phyloP scores from a whole-genome alignment of 1,139 yeast genomes.

The Suhomyces chickasaworum region DNA sequence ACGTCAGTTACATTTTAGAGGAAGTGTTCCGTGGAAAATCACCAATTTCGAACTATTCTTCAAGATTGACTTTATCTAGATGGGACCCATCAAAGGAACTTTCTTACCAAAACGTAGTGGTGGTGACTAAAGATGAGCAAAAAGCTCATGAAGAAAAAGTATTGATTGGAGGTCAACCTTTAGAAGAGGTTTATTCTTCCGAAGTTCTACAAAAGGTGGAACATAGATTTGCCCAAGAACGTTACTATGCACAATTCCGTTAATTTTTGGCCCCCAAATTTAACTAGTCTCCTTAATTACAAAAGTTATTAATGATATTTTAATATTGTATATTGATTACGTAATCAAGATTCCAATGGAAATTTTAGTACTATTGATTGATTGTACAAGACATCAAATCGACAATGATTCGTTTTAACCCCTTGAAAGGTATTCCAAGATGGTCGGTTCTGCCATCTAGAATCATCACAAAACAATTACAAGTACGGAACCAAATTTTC shows the following conservation, averaged over 20 bases:
- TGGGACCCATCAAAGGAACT: constrained; percentile 73
- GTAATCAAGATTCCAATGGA: neutral
- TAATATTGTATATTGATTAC: neutral
- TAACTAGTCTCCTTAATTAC: neutral
- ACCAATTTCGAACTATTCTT: constrained; percentile 81
- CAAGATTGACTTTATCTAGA: constrained; percentile 73
- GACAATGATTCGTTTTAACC: constrained; percentile 13
- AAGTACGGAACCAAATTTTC: constrained; percentile 2
- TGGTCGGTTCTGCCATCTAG: constrained; percentile 10
- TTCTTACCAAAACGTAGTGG: constrained; percentile 72
- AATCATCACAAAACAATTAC: constrained; percentile 5
- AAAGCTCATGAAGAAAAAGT: constrained; percentile 73
- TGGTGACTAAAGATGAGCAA: constrained; percentile 89
- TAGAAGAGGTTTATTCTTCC: constrained; percentile 64
- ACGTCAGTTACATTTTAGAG: constrained; percentile 83
- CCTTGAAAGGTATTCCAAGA: constrained; percentile 7
- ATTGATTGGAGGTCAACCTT: constrained; percentile 60
- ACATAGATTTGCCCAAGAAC: constrained; percentile 71
- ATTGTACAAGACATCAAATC: neutral
- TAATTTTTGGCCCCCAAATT: neutral
- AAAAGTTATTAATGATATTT: neutral
- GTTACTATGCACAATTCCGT: constrained; percentile 60
- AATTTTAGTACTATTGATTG: neutral
- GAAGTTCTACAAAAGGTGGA: constrained; percentile 62
- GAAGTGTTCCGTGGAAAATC: constrained; percentile 93